Conservation (phyloP, 2,329 filamentous ascomycete genomes). For the Ceratocystiopsis brevicomis region DNA sequence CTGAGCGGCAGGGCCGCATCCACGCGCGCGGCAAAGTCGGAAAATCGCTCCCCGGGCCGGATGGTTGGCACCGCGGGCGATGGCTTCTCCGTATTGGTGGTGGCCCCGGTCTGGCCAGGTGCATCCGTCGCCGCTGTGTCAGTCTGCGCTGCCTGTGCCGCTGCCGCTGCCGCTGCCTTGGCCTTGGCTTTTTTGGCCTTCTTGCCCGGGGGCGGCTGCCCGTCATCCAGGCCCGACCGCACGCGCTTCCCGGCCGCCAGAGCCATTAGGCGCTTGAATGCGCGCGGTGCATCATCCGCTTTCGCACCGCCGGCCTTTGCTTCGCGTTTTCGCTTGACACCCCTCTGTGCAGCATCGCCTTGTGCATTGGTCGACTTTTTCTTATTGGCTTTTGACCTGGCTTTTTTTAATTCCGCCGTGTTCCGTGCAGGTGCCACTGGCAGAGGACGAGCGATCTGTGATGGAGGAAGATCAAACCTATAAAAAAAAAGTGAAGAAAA, state of each 20-base stretch:
- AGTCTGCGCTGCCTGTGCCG: background rate
- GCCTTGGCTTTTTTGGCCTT: constrained; percentile 15
- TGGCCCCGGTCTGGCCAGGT: background rate
- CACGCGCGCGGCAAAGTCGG: constrained; percentile 66
- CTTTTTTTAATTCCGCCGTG: constrained; percentile 6
- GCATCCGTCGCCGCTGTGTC: background rate
- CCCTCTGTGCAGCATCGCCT: constrained; percentile 3
- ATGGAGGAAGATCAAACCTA: constrained; percentile 31
- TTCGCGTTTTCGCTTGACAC: constrained; percentile 30
- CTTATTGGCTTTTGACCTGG: constrained; percentile 12
- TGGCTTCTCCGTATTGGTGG: background rate
- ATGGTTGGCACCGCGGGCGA: constrained; percentile 43
- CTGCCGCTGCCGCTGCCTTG: background rate
- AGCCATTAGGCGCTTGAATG: constrained; percentile 73
- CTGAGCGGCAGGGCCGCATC: constrained; percentile 65
- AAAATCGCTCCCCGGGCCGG: constrained; percentile 62
- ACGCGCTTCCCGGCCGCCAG: constrained; percentile 42
- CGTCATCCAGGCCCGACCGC: constrained; percentile 52
- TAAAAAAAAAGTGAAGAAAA: background rate
- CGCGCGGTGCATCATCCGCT: constrained; percentile 67
- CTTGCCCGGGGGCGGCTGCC: constrained; percentile 18
- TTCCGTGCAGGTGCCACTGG: constrained; percentile 15
- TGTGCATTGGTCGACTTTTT: constrained; percentile 5
- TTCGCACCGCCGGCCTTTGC: constrained; percentile 8
- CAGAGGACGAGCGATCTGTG: constrained; percentile 30